Base-by-base conservation (phyloP, 2,329 filamentous ascomycete species). In the Trichoderma harzianum region DNA sequence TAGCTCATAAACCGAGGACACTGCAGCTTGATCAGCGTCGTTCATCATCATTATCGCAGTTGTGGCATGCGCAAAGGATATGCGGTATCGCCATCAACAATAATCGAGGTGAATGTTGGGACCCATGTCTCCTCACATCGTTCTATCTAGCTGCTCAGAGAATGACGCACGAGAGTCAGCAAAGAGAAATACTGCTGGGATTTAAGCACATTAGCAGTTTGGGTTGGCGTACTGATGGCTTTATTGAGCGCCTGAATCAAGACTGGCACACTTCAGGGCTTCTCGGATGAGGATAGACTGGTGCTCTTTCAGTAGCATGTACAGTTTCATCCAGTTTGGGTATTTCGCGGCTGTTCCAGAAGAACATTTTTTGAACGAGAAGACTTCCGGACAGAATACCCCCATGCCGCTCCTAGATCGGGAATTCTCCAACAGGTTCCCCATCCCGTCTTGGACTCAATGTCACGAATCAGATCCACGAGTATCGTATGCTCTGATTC, bases 391-490 rank as follows among this genome's bases (percentile, higher is more conserved):
- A 68, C 16, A 60, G 65, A 68, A 62, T 83, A 81, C 1, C 82
- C 82, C 82, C 82, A 83, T 3, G 76, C 79, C 12, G 77, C 76
- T 65, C 88, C 84, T 1, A 88, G 78, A 76, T 88, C 86, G 3
- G 80, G 77, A 43, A 87, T 84, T n/a, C 86, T 81, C 86, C 86
- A 88, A 55, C 80, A 82, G 1, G 84, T 83, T 26, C 83, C 85
- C 87, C 87, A 88, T 7, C 87, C 86, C 0, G 85, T 88, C 73
- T 83, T 80, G 6, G 80, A 77, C 74, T 88, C 86, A 69, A 88
- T 88, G 55, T 80, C 82, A 18, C 82, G 82, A 55, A 88, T 85
- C 5, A 86, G 79, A 69, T 82, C 81, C 18, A 82, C 78, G 10
- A 86, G 72, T 12, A 81, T 74, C 14, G 78, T 72, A 55, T 84